Conservation (phyloP, 257 asterid species). For the Lycium barbarum region DNA sequence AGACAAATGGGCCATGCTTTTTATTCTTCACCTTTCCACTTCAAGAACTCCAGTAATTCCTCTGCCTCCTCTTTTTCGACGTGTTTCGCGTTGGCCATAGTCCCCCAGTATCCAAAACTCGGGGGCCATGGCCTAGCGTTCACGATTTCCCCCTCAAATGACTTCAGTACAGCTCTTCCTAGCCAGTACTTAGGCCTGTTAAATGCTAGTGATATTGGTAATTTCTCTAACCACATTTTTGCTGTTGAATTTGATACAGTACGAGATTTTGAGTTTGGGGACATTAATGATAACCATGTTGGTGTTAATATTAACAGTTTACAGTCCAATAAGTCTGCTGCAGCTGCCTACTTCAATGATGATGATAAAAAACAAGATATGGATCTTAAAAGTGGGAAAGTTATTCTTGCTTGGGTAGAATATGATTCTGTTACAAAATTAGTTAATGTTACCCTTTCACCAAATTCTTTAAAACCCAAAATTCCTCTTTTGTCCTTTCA, state of each 20-base stretch:
- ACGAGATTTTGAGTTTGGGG: conserved; percentile 52
- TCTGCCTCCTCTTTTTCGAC: conserved; percentile 68
- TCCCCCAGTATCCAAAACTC: conserved; percentile 53
- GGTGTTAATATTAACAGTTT: conserved; percentile 70
- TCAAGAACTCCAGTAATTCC: conserved; percentile 59
- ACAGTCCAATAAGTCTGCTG: conserved; percentile 55
- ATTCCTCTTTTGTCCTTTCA: conserved; percentile 55
- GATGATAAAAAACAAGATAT: too few species aligned
- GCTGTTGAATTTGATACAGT: conserved; percentile 84
- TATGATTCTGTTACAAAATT: conserved; percentile 49
- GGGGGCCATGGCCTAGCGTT: conserved; percentile 86
- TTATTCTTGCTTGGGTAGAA: conserved; percentile 72
- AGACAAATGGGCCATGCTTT: conserved; percentile 60
- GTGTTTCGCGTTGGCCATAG: conserved; percentile 68
- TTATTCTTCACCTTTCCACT: conserved; percentile 47
- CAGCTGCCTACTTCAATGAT: too few species aligned
- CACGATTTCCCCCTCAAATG: conserved; percentile 45
- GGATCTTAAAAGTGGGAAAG: conserved; percentile 55
- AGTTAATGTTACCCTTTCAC: conserved; percentile 66
- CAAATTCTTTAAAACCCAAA: conserved; percentile 60
- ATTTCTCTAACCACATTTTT: conserved; percentile 62
- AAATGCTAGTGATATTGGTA: conserved; percentile 50
- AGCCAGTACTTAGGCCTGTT: conserved; percentile 68
- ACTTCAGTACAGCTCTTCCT: conserved; percentile 53
- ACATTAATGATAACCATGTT: conserved; percentile 72